These are phyloP conservation scores for Pseudomassariella vexata DNA, from an alignment of 2,329 filamentous ascomycete species.

Conservation along the genomic window DNA sequence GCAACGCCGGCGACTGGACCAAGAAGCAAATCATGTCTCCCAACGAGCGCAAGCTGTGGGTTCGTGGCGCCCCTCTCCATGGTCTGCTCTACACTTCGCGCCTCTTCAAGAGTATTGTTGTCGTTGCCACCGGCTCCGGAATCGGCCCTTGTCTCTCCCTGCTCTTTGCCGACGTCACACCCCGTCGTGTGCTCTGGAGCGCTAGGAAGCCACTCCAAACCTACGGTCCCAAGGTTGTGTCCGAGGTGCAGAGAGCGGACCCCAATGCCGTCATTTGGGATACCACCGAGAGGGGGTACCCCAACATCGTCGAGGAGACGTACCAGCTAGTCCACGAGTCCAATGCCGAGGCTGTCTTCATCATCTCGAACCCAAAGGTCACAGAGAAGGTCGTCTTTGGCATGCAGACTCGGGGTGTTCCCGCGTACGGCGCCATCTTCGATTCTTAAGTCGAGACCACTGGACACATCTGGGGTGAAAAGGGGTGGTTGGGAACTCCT, in stretches of 20 bases:
- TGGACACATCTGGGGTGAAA: too few relatives aligned
- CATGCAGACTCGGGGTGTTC: slow-evolving; percentile 58
- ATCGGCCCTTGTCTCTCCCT: slow-evolving; percentile 66
- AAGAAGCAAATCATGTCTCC: slow-evolving; percentile 55
- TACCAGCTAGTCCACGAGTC: slow-evolving; percentile 51
- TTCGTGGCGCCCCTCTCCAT: slow-evolving; percentile 61
- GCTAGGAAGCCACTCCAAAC: slow-evolving; percentile 55
- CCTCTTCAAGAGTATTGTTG: slow-evolving; percentile 58
- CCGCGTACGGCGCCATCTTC: slow-evolving; percentile 70
- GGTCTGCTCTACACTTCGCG: slow-evolving; percentile 64
- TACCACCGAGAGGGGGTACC: slow-evolving; percentile 52
- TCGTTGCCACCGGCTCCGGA: slow-evolving; percentile 68
- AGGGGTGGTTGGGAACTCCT: too few relatives aligned
- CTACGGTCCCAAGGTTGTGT: slow-evolving; percentile 43
- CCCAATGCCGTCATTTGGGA: slow-evolving; percentile 62
- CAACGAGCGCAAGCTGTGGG: slow-evolving; percentile 56
- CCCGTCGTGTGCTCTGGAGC: slow-evolving; percentile 63
- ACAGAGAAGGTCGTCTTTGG: slow-evolving; percentile 65
- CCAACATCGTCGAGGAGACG: slow-evolving; percentile 45
- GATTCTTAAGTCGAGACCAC: too few relatives aligned
- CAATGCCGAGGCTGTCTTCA: slow-evolving; percentile 62
- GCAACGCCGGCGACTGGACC: slow-evolving; percentile 76
- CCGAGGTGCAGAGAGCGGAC: slow-evolving; percentile 21
- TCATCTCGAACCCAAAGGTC: slow-evolving; percentile 65
- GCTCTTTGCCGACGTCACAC: slow-evolving; percentile 43